Conservation (phyloP, 768 basidiomycete genomes). For the Kwoniella heveanensis region DNA sequence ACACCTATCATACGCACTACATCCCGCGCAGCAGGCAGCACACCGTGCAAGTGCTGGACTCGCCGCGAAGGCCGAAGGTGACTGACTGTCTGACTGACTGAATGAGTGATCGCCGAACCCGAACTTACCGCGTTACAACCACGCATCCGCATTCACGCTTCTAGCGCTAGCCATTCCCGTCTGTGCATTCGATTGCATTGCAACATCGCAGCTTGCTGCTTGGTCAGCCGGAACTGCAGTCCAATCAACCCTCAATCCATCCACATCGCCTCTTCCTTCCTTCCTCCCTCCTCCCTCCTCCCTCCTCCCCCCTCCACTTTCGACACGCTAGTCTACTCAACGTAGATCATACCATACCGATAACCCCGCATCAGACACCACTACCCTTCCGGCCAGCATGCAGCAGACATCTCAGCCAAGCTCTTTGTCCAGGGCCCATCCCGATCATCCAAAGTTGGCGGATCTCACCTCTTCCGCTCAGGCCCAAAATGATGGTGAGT, state of each 20-base stretch:
- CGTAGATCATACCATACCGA: background rate
- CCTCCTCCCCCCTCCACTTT: too few relatives aligned
- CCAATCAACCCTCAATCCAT: too few relatives aligned
- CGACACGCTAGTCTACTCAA: background rate
- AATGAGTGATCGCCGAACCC: background rate
- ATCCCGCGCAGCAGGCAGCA: too few relatives aligned
- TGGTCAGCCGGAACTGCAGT: background rate
- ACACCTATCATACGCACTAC: background rate
- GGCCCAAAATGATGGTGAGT: conserved; percentile 19
- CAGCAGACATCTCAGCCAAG: conserved; percentile 2
- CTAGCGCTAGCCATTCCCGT: too few relatives aligned
- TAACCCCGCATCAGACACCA: background rate
- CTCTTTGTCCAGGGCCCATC: conserved; percentile 35
- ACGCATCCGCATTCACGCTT: too few relatives aligned
- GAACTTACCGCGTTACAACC: background rate
- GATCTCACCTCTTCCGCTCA: conserved; percentile 28
- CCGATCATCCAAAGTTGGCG: conserved; percentile 45
- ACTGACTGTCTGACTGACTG: too few relatives aligned
- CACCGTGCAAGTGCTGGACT: too few relatives aligned
- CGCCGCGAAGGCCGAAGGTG: background rate
- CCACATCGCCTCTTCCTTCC: background rate
- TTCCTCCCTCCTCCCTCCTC: too few relatives aligned
- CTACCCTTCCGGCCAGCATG: background rate
- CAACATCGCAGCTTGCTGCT: background rate
- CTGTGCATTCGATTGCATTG: too few relatives aligned